Evolutionary conservation across 2,329 filamentous ascomycete species (phyloP).

Genomic region (Colletotrichum simmondsii): DNA sequence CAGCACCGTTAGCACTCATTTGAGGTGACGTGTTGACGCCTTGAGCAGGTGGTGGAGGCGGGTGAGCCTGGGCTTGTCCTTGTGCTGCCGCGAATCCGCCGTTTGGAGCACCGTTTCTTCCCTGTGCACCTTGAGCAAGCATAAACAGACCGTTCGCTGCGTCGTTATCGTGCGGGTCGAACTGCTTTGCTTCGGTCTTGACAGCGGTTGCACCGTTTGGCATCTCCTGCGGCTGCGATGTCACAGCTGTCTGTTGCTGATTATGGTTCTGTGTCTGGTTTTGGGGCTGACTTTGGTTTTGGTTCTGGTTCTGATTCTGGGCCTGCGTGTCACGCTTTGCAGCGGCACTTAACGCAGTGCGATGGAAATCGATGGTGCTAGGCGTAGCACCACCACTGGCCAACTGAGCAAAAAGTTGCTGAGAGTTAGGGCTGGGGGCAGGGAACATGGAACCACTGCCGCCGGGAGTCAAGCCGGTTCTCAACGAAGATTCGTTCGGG

Average conservation of each 20-base stretch:
- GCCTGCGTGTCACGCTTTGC: slow-evolving; percentile 66
- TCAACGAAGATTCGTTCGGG: slow-evolving; percentile 93
- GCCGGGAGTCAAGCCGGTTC: slow-evolving; percentile 92
- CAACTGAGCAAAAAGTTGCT: slow-evolving; percentile 78
- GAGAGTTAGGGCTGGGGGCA: slow-evolving; percentile 86
- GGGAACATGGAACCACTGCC: slow-evolving; percentile 98
- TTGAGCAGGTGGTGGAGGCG: slow-evolving; percentile 49
- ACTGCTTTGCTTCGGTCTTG: slow-evolving; percentile 66
- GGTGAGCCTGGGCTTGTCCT: slow-evolving; percentile 62
- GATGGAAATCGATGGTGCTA: slow-evolving; percentile 92
- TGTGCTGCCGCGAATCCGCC: slow-evolving; percentile 60
- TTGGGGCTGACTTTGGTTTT: slow-evolving; percentile 35
- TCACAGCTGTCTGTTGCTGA: slow-evolving; percentile 38
- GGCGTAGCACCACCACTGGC: slow-evolving; percentile 88
- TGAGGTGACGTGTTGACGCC: slow-evolving; percentile 60
- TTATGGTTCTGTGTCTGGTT: slow-evolving; percentile 15
- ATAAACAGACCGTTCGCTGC: slow-evolving; percentile 95
- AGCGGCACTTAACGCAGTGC: slow-evolving; percentile 86
- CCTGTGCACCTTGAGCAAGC: slow-evolving; percentile 85
- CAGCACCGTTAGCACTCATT: slow-evolving; percentile 59
- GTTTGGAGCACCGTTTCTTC: slow-evolving; percentile 68
- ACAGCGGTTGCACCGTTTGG: slow-evolving; percentile 50
- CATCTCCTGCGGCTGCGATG: slow-evolving; percentile 41
- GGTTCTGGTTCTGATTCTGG: slow-evolving; percentile 52
- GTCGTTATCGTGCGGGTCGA: slow-evolving; percentile 92